These are phyloP conservation scores for Exophiala xenobiotica DNA, from an alignment of 2,329 filamentous ascomycete genomes.

Conservation along the genomic window DNA sequence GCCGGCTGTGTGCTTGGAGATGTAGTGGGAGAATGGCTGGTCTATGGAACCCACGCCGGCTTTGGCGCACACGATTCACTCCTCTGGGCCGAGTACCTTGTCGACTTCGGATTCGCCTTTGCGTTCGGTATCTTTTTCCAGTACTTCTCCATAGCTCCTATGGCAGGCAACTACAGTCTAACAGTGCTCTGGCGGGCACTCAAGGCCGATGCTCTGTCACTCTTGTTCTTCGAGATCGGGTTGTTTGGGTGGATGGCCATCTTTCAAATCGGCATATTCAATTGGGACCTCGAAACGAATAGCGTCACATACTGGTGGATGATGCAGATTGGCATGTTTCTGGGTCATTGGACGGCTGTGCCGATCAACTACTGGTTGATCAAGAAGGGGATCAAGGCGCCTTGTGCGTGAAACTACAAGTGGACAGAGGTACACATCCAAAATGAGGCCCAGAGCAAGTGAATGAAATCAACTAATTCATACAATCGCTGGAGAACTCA, in stretches of 20 bases:
- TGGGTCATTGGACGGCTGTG: slow-evolving; percentile 33
- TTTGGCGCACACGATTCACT: slow-evolving; percentile 22
- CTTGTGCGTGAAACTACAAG: slow-evolving; percentile 30
- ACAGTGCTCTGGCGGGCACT: slow-evolving; percentile 30
- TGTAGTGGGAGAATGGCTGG: slow-evolving; percentile 37
- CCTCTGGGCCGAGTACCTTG: slow-evolving; percentile 26
- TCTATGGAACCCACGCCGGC: slow-evolving; percentile 32
- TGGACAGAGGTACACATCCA: too few species aligned
- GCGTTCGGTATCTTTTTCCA: slow-evolving; percentile 35
- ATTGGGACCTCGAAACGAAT: slow-evolving; percentile 31
- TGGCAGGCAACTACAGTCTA: slow-evolving; percentile 33
- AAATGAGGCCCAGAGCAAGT: too few species aligned
- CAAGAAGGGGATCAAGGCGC: slow-evolving; percentile 27
- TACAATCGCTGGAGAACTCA: too few species aligned
- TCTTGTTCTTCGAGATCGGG: slow-evolving; percentile 35
- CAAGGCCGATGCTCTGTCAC: slow-evolving; percentile 34
- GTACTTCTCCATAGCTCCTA: slow-evolving; percentile 37
- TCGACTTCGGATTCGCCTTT: slow-evolving; percentile 33
- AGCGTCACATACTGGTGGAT: slow-evolving; percentile 36
- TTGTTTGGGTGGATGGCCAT: slow-evolving; percentile 36
- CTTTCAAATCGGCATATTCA: slow-evolving; percentile 33
- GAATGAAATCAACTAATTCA: too few species aligned
- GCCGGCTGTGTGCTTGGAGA: slow-evolving; percentile 37
- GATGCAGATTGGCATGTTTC: slow-evolving; percentile 37
- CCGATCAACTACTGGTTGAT: slow-evolving; percentile 36